These are phyloP conservation scores for Hemileccinum impolitum DNA, from an alignment of 768 basidiomycete species.

Conservation along the genomic window DNA sequence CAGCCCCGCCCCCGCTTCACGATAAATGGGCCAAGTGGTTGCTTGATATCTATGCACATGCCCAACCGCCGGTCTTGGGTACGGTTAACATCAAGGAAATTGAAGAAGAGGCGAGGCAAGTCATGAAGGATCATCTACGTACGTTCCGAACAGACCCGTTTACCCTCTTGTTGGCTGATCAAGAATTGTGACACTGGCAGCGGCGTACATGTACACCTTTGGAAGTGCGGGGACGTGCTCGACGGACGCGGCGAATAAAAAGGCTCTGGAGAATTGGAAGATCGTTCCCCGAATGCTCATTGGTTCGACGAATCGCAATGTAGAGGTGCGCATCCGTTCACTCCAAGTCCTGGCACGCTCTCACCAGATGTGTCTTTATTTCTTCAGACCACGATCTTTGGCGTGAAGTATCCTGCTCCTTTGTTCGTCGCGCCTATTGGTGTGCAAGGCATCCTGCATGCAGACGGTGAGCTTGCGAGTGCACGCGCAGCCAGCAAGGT, in stretches of 20 bases:
- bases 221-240: conserved; percentile 71
- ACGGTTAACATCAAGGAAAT: conserved; percentile 62
- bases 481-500: conserved; percentile 63
- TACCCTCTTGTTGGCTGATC: background rate
- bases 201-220: conserved; percentile 69
- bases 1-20: conserved; percentile 11
- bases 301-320: conserved; percentile 50
- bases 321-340: conserved; percentile 47
- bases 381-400: conserved; percentile 65
- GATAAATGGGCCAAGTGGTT: conserved; percentile 29
- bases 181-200: conserved; percentile 34
- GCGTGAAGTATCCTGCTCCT: conserved; percentile 58
- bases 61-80: conserved; percentile 38
- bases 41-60: conserved; percentile 16
- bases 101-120: conserved; percentile 64
- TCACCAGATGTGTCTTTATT: background rate
- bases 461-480: conserved; percentile 67
- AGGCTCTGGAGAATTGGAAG: conserved; percentile 60
- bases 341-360: background rate
- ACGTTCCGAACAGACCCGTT: conserved; percentile 12
- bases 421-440: conserved; percentile 73
- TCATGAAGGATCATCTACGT: conserved; percentile 56
- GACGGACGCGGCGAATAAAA: conserved; percentile 66
- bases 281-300: conserved; percentile 83
- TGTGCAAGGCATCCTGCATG: conserved; percentile 70